Base-by-base conservation (phyloP, 2,329 filamentous ascomycete species). In the Macroventuria anomochaeta region DNA sequence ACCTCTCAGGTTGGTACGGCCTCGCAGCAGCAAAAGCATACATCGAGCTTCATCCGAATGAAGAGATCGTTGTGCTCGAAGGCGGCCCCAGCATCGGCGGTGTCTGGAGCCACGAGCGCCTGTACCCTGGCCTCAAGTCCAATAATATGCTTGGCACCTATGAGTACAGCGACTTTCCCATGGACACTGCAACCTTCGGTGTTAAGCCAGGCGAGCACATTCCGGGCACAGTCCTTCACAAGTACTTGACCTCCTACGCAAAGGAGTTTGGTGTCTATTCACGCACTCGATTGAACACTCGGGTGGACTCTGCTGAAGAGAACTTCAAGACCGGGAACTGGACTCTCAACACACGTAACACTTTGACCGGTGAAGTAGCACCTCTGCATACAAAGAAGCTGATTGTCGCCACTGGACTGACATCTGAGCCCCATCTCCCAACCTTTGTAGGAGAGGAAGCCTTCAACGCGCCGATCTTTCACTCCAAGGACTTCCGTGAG, bases 361-460 rank as follows among this genome's bases (percentile, higher is more conserved):
- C 38, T 10, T 11, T 46, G 42, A 52, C 53, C 6, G 47, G 28
- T 25, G 47, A 47, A 43, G 32, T 38, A 29, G 36, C 42, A 2
- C 8, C 18, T 23, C 37, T 56, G 5, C 36, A 48, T 12, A 20
- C 73, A 1, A 71, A 69, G 12, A 86, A 84, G 63, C 73, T 89
- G 39, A 80, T 89, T 26, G 68, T 89, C 5, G 84, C 86, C 1
- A 85, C 84, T 1, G 87, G 87, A 1, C 70, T 87, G 20, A 84
- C 83, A 0, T 87, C 83, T 2, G 74, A 81, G 39, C 80, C 86
- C 0, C 80, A 81, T 43, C 72, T 87, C 18, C 85, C 86, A 0
- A 61, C 65, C 1, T 80, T 75, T 78, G 15, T 79, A 81, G 5
- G 63, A 51, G 1, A 47, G 17, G 28, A 17, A 15, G 46, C 46